phyloP scores from a whole-genome alignment of 1,139 yeast genomes.

The Saccharomyces pastorianus region DNA sequence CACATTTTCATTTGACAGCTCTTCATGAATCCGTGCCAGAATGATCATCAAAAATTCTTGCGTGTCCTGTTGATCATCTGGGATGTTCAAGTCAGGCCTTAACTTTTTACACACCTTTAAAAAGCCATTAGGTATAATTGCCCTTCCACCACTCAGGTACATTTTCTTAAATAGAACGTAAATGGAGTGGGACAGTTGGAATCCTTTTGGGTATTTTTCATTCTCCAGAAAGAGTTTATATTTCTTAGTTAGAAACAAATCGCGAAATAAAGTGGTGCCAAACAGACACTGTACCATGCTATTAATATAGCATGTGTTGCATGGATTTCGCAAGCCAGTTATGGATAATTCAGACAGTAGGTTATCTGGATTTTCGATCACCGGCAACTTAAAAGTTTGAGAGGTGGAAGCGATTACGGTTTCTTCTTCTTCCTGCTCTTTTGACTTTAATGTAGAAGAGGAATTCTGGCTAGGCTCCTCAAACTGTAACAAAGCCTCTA shows the following conservation, averaged over 20 bases:
- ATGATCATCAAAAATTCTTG: slow-evolving; percentile 60
- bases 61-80: slow-evolving; percentile 65
- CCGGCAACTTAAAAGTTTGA: neutral
- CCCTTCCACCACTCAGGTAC: slow-evolving; percentile 44
- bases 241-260: slow-evolving; percentile 36
- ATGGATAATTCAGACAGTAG: slow-evolving; percentile 31
- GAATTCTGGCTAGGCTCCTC: neutral
- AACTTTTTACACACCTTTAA: slow-evolving; percentile 42
- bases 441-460: neutral
- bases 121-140: slow-evolving; percentile 55
- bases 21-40: slow-evolving; percentile 60
- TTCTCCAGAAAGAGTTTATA: slow-evolving; percentile 36
- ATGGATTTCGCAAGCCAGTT: slow-evolving; percentile 58
- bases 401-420: too few relatives aligned
- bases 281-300: slow-evolving; percentile 56
- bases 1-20: slow-evolving; percentile 37
- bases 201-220: slow-evolving; percentile 27
- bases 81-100: slow-evolving; percentile 56
- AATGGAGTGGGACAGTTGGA: slow-evolving; percentile 37
- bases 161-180: slow-evolving; percentile 40
- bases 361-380: neutral
- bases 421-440: neutral
- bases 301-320: slow-evolving; percentile 63
- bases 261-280: slow-evolving; percentile 40
- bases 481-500: neutral